phyloP scores from a whole-genome alignment of 345 rosid species.

The Schrenkiella parvula region DNA sequence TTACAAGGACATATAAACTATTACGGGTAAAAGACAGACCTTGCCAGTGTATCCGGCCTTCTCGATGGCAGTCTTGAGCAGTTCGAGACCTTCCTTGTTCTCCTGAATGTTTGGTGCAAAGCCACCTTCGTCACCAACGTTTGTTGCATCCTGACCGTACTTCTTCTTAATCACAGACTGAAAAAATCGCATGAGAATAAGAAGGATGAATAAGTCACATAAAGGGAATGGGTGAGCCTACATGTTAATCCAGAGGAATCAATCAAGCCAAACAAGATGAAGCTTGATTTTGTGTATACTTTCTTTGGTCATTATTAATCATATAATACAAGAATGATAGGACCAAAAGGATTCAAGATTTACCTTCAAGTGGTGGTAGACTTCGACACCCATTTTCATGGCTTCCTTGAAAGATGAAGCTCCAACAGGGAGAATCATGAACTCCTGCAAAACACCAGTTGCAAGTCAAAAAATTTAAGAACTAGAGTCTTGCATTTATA shows the following conservation, averaged over 20 bases:
- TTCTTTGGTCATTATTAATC: background rate
- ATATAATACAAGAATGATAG: background rate
- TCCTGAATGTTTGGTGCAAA: slow-evolving; percentile 99
- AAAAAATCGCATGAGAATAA: background rate
- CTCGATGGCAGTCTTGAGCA: slow-evolving; percentile 85
- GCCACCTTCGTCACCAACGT: slow-evolving; percentile 99
- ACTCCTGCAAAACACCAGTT: slow-evolving; percentile 47
- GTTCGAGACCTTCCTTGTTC: slow-evolving; percentile 96
- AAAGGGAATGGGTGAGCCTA: background rate
- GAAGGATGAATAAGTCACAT: background rate
- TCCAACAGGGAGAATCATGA: slow-evolving; percentile 95
- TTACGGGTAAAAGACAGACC: slow-evolving; percentile 37
- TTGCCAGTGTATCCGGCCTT: slow-evolving; percentile 91
- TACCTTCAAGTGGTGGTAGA: slow-evolving; percentile 95
- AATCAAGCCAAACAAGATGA: no score
- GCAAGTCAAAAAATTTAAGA: background rate
- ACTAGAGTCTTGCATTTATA: background rate
- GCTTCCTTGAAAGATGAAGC: slow-evolving; percentile 87
- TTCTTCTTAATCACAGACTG: slow-evolving; percentile 44
- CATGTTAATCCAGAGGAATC: background rate
- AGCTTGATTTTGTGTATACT: background rate
- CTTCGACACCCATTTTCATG: slow-evolving; percentile 99
- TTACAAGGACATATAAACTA: background rate
- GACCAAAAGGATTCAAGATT: background rate
- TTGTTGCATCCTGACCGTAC: slow-evolving; percentile 98